These are phyloP conservation scores for Aplosporella prunicola DNA, from an alignment of 2,329 filamentous ascomycete species.

Conservation along the genomic window DNA sequence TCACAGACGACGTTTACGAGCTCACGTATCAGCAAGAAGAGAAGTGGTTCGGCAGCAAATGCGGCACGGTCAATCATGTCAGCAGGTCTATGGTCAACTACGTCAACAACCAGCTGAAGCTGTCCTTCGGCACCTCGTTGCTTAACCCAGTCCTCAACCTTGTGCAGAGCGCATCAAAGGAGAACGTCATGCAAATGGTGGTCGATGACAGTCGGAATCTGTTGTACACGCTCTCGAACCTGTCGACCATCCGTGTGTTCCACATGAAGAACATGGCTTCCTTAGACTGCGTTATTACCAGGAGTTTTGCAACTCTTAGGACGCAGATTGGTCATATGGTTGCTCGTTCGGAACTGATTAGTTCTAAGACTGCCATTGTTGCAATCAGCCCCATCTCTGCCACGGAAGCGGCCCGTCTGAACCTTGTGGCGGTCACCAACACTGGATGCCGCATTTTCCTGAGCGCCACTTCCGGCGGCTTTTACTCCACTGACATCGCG, in stretches of 20 bases:
- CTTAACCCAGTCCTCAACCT: slow-evolving; percentile 27
- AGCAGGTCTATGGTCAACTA: slow-evolving; percentile 44
- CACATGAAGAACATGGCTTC: slow-evolving; percentile 59
- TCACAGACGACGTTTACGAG: slow-evolving; percentile 83
- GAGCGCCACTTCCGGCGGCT: slow-evolving; percentile 74
- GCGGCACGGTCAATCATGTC: slow-evolving; percentile 82
- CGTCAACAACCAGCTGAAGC: slow-evolving; percentile 8
- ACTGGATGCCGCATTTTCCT: slow-evolving; percentile 88
- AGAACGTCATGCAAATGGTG: slow-evolving; percentile 67
- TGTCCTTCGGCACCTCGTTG: slow-evolving; percentile 52
- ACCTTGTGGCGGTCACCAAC: slow-evolving; percentile 81
- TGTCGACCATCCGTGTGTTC: slow-evolving; percentile 84
- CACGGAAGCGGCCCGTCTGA: slow-evolving; percentile 69
- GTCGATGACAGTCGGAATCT: slow-evolving; percentile 83
- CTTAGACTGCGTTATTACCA: slow-evolving; percentile 47
- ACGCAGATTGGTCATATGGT: slow-evolving; percentile 81
- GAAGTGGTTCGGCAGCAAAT: slow-evolving; percentile 86
- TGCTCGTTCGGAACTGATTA: slow-evolving; percentile 59
- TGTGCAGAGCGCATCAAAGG: slow-evolving; percentile 33
- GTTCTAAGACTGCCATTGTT: slow-evolving; percentile 59
- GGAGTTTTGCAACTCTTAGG: slow-evolving; percentile 44
- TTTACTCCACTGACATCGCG: slow-evolving; percentile 41
- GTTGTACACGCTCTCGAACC: slow-evolving; percentile 82
- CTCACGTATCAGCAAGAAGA: slow-evolving; percentile 96
- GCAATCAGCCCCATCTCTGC: slow-evolving; percentile 78